A percentile compares a stretch with the other conserved stretches of the same genome.
Evolutionary conservation across 139 green algal genomes (phyloP).

Genomic region (Chlamydomonas incerta): DNA sequence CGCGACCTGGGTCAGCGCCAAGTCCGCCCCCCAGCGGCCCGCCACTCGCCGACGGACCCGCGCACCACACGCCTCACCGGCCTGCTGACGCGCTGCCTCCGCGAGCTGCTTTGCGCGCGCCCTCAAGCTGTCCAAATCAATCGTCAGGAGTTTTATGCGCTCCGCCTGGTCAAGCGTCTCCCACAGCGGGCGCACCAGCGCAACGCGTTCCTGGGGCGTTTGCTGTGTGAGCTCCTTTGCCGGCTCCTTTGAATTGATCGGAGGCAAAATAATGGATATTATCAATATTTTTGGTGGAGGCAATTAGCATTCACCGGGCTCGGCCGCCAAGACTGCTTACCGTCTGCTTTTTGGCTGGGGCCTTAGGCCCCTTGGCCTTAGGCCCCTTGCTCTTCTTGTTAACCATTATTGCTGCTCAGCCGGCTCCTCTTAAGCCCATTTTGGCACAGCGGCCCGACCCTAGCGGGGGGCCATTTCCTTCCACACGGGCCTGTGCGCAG

Average conservation of each 20-base stretch:
- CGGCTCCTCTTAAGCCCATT: no score
- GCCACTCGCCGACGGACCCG: no score
- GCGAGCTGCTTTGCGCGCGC: constrained; percentile 54
- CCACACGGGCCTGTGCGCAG: no score
- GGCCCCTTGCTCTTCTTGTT: constrained; percentile 47
- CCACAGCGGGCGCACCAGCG: constrained; percentile 78
- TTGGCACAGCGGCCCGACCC: no score
- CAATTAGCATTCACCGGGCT: neutral
- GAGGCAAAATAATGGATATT: no score
- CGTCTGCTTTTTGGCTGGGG: constrained; percentile 42
- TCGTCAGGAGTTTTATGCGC: constrained; percentile 69
- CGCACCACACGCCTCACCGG: constrained; percentile 32
- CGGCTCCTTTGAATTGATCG: neutral
- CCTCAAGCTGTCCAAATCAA: constrained; percentile 68
- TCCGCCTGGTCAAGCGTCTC: constrained; percentile 72
- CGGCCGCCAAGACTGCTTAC: neutral
- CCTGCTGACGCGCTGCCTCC: constrained; percentile 52
- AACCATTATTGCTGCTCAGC: constrained; percentile 22
- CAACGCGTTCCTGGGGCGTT: constrained; percentile 76
- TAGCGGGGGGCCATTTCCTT: no score
- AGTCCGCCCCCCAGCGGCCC: no score
- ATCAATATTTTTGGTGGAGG: no score
- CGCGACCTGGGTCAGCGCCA: no score
- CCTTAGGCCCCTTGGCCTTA: constrained; percentile 45
- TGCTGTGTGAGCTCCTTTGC: constrained; percentile 21